Base-by-base conservation (phyloP, 805 yeast species). In the Schwanniomyces yamadae region DNA sequence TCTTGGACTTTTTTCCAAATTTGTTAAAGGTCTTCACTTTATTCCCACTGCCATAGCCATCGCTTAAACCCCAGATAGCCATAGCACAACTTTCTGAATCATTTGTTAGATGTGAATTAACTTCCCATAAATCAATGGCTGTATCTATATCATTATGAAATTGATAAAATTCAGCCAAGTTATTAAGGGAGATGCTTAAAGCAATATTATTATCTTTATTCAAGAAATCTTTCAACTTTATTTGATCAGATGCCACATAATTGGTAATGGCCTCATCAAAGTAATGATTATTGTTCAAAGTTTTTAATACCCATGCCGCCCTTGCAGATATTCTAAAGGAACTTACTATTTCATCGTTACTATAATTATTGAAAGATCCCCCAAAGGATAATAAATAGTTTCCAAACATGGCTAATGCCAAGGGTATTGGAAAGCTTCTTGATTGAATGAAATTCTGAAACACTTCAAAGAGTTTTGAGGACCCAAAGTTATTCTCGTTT, bases 391-490 rank as follows among this genome's bases (percentile, higher is more conserved):
- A 40, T 9, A 53, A 46, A 55, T 54, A 53, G 21, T 45, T 49
- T 13, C 56, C 58, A 31, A 53, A 53, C 55, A 53, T 52, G 12
- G 56, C 40, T n/a, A 48, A 44, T 10, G 58, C 56, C 13, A 53
- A 36, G 12, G 58, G 56, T 12, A 53, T 36, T 22, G 46, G 44
- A 13, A 50, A 34, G 1, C 53, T 44, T 7, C 33, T n/a, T 18
- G 32, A 36, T 24, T 42, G 36, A 12, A 54, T 50, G 25, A 37
- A 47, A 6, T 19, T 16, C 19, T 48, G 46, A 21, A 53, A 50
- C 4, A 34, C 28, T 21, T 51, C 49, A 22, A 46, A 53, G 4
- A 52, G 40, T 24, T 52, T 46, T 9, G 42, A 37, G 11, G 46
- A 38, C 23, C 36, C 31, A 29, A 44, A 35, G 24, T 46, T 51